Conservation (phyloP, 2,329 filamentous ascomycete genomes). For the Alternaria solani region DNA sequence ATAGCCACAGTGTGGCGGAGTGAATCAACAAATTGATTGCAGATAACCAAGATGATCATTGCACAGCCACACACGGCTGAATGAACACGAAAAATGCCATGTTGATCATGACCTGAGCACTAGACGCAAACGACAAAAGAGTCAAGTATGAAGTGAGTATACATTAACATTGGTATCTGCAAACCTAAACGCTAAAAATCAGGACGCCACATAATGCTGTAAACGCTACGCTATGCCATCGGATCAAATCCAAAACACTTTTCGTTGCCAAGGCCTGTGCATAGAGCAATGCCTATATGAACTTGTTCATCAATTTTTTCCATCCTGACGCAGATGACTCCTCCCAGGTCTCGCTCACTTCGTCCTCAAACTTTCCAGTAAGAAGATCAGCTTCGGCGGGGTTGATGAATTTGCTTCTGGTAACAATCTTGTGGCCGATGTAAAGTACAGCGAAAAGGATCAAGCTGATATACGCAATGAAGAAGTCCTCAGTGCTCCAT, state of each 20-base stretch:
- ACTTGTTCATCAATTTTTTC: constrained; percentile 41
- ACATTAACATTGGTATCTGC: constrained; percentile 28
- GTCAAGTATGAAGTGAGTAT: constrained; percentile 1
- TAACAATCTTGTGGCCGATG: constrained; percentile 63
- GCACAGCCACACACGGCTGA: not conserved
- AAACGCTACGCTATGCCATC: constrained; percentile 29
- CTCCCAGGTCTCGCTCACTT: constrained; percentile 43
- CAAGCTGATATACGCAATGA: constrained; percentile 51
- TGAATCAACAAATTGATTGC: not conserved
- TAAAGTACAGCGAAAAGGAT: constrained; percentile 61
- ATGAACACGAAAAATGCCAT: not conserved
- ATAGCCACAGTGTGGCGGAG: constrained; percentile 4
- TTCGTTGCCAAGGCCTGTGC: constrained; percentile 3
- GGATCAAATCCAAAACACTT: constrained; percentile 22
- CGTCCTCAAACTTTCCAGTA: constrained; percentile 49
- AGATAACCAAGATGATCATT: not conserved
- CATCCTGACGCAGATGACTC: constrained; percentile 42
- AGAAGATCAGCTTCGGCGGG: constrained; percentile 54
- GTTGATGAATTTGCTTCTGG: constrained; percentile 51
- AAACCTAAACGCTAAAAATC: constrained; percentile 10
- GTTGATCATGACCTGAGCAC: not conserved
- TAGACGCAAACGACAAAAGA: not conserved
- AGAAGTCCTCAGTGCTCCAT: constrained; percentile 48
- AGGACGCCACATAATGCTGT: constrained; percentile 30
- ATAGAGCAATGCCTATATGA: constrained; percentile 25